Evolutionary conservation across 2,329 filamentous ascomycete species (phyloP), one percentile per base, ranked within the genome.

Genomic region (Talaromyces funiculosus): DNA sequence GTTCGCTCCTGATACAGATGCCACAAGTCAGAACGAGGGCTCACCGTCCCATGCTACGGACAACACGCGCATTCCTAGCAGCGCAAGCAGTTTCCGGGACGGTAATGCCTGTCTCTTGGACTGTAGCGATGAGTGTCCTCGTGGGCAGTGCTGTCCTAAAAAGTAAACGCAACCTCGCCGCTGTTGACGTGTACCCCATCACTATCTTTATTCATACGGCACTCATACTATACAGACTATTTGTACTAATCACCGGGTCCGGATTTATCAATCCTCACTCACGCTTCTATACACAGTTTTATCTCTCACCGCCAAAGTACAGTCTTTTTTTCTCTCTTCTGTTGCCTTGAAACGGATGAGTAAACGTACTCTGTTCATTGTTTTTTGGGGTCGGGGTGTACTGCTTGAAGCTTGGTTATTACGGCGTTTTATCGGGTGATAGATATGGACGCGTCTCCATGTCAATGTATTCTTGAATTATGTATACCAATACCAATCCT

Each of bases 1-100:
- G 74, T 99, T 81, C 53, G 67, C 71, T 9, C 75, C 72, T 1
- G 73, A 71, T 4, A 75, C 69, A 59, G 74, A 77, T 35, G 53
- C 47, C 3, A 74, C 75, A 67, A 67, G 66, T 3, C 35, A 57
- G 10, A 56, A 49, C 16, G 55, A 29, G 12, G 29, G 24, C 22
- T 45, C 37, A 9, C 24, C 57, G 2, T 51, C 57, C 33, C 40
- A 56, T 16, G 26, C 16, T 20, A 37, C 38, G 0, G 49, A 53
- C 4, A 59, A 56, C n/a, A 49, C 47, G 12, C 49, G 33, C 7
- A 40, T 45, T n/a, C 62, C 69, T 5, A 78, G 75, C 59, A 68
- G 71, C 29, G 69, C 73, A 12, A 70, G 67, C 4, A 78, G 74
- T 64, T 51, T 77, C 26, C 70, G 70, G 24, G 72, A 73, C 8